Evolutionary conservation across 2,329 filamentous ascomycete species (phyloP), one percentile per base, ranked within the genome.

Genomic region (Exophiala sp.): DNA sequence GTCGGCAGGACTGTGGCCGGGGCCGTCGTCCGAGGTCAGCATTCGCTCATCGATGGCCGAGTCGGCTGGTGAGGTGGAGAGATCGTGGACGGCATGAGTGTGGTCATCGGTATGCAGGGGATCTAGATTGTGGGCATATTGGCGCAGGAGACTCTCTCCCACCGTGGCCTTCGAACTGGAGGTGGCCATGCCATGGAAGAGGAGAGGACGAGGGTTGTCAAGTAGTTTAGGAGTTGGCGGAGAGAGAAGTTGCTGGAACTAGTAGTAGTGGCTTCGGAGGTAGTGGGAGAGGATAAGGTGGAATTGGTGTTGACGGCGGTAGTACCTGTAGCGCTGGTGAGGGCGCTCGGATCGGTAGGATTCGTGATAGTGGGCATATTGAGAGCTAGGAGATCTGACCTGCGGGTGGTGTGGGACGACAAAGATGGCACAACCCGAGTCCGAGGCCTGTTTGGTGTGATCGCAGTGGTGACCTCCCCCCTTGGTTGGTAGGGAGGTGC

Each of bases 111-210:
- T 63, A 50, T 69, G 68, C 30, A 70, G 63, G 14, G 70, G 64
- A 49, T 69, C 67, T 64, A 73, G 66, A 53, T 72, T 65, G 32
- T 64, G 62, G 45, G 66, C 67, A 68, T 72, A 67, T 49, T 71
- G 70, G 52, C 67, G 69, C 35, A 71, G 66, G 39, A 72, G 64
- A 14, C 66, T 65, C 29, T 68, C 65, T 54, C 67, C 68, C 50
- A 53, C 46, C 16, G 53, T 48, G 34, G 39, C 27, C 48, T 58
- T 53, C 13, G 46, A 66, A 58, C 21, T 60, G 59, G 46, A 38
- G 38, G 21, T 43, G 27, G 44, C 53, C 56, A 56, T 64, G 58
- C 52, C 55, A 62, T 52, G 52, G 52, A 52, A 55, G 47, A 53
- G 49, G 35, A 38, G 35, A 22, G 46, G 38, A 55, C 61, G 46